Percentiles rank a stretch among this genome's conserved stretches.
These are phyloP conservation scores for Naegleria fowleri DNA, from an alignment of 208 protist species.

Conservation along the genomic window DNA sequence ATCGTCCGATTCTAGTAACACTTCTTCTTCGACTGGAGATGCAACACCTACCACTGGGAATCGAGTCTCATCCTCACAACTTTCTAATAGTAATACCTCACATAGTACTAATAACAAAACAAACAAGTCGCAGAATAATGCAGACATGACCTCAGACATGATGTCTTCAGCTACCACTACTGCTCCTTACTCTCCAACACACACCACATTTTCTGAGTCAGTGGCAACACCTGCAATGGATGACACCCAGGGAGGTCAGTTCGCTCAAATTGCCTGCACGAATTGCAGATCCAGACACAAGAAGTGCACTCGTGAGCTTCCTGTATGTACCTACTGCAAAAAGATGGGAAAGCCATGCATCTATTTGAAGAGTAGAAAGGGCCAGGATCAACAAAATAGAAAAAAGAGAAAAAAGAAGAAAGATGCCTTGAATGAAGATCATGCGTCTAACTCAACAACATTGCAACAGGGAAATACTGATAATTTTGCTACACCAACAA, in stretches of 20 bases:
- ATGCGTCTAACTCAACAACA: too few relatives aligned
- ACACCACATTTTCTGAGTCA: background rate
- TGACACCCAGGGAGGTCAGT: background rate
- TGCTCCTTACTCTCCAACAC: background rate
- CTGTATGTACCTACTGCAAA: background rate
- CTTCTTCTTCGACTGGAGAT: too few relatives aligned
- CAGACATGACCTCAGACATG: too few relatives aligned
- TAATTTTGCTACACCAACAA: background rate
- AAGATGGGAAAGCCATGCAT: conserved; percentile 6
- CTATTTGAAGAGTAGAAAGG: conserved; percentile 3
- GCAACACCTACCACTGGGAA: too few relatives aligned
- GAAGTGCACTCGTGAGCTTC: background rate
- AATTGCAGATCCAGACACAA: conserved; percentile 2
- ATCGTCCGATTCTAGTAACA: too few relatives aligned
- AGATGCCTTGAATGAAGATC: background rate
- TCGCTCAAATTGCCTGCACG: background rate
- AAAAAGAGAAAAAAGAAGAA: background rate
- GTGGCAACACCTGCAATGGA: background rate
- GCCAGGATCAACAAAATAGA: background rate
- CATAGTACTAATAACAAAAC: too few relatives aligned
- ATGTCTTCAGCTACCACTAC: background rate
- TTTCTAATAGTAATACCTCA: too few relatives aligned
- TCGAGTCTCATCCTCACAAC: too few relatives aligned
- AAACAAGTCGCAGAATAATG: too few relatives aligned
- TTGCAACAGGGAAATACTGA: background rate